Evolutionary conservation across 1,284 basidiomycete genomes (phyloP).

Genomic region (Apiotrichum laibachii): DNA sequence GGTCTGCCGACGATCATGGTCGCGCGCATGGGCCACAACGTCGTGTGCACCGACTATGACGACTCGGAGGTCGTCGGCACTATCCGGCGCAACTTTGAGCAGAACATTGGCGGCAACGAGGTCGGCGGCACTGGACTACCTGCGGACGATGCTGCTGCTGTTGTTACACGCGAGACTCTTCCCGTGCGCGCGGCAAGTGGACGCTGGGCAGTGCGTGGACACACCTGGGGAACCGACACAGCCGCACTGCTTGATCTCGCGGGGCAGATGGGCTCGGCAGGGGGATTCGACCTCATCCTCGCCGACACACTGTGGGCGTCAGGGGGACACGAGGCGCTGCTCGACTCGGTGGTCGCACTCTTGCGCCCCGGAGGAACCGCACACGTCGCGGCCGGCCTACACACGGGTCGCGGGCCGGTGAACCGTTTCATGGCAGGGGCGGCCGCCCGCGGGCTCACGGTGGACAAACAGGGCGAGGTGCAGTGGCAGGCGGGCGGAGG

Average conservation of each 20-base stretch:
- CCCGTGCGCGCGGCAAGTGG: neutral
- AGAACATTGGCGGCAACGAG: neutral
- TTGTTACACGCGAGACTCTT: neutral
- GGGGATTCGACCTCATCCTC: slow-evolving; percentile 41
- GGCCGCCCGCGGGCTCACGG: slow-evolving; percentile 18
- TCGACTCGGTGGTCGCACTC: slow-evolving; percentile 37
- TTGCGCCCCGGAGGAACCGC: slow-evolving; percentile 30
- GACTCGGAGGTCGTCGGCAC: slow-evolving; percentile 30
- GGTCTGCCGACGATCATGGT: slow-evolving; percentile 42
- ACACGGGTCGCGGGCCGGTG: slow-evolving; percentile 46
- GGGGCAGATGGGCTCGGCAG: neutral
- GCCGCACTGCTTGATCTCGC: slow-evolving; percentile 19
- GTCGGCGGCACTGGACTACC: neutral
- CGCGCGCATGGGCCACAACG: slow-evolving; percentile 13
- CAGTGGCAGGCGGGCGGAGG: slow-evolving; percentile 32
- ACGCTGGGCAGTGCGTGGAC: slow-evolving; percentile 32
- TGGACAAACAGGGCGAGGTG: slow-evolving; percentile 26
- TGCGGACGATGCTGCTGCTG: neutral
- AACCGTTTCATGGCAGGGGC: slow-evolving; percentile 38
- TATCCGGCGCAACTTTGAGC: slow-evolving; percentile 33
- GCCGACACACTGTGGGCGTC: slow-evolving; percentile 48
- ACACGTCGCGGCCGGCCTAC: slow-evolving; percentile 46
- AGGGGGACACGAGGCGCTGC: slow-evolving; percentile 34
- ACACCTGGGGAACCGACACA: slow-evolving; percentile 41
- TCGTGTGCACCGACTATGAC: slow-evolving; percentile 49